A percentile compares a stretch with the other conserved stretches of the same genome.
phyloP scores from a whole-genome alignment of 208 protist genomes.

The Trypanosoma caninum region DNA sequence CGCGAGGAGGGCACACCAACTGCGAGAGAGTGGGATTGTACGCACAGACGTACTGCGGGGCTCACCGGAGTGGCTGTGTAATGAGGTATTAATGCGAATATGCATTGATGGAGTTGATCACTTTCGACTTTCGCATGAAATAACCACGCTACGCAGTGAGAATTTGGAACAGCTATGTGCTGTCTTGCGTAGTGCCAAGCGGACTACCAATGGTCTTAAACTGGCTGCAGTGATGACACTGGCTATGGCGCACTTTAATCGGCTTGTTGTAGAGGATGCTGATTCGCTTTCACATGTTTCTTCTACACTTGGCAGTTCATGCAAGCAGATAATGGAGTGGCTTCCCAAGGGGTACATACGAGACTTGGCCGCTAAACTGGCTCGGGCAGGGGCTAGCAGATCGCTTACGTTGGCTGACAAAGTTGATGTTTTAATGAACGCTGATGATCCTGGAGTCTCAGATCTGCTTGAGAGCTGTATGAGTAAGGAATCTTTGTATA shows the following conservation, averaged over 20 bases:
- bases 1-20: slow-evolving; percentile 31
- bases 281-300: slow-evolving; percentile 49
- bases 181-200: slow-evolving; percentile 30
- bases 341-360: slow-evolving; percentile 55
- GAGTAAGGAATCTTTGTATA: slow-evolving; percentile 24
- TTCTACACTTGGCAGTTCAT: slow-evolving; percentile 54
- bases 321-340: slow-evolving; percentile 42
- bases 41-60: slow-evolving; percentile 17
- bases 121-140: slow-evolving; percentile 55
- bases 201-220: slow-evolving; percentile 36
- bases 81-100: slow-evolving; percentile 57
- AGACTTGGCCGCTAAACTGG: slow-evolving; percentile 40
- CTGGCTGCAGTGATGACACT: slow-evolving; percentile 60
- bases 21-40: slow-evolving; percentile 36
- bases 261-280: slow-evolving; percentile 41
- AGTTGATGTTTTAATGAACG: slow-evolving; percentile 54
- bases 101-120: slow-evolving; percentile 63
- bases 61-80: slow-evolving; percentile 56
- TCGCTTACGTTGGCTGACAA: slow-evolving; percentile 57
- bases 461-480: slow-evolving; percentile 24
- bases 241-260: slow-evolving; percentile 55
- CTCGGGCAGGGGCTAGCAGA: slow-evolving; percentile 37
- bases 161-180: slow-evolving; percentile 42
- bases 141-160: slow-evolving; percentile 32
- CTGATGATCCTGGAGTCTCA: slow-evolving; percentile 22